These are phyloP conservation scores for Nadsonia commutata DNA, from an alignment of 1,139 yeast species.

Conservation along the genomic window DNA sequence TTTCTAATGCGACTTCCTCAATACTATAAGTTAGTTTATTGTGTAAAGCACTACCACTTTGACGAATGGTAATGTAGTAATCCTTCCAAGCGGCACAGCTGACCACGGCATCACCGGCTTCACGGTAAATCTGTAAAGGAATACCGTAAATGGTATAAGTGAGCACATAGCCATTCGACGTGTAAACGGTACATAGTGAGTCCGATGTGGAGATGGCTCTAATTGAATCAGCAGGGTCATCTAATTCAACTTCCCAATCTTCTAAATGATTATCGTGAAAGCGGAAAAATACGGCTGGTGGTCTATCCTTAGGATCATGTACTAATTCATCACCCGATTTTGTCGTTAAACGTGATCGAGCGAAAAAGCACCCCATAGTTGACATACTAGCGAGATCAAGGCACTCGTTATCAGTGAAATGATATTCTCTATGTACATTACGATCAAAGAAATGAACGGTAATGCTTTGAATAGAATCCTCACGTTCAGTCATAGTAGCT, in stretches of 20 bases:
- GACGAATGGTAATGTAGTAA: slow-evolving; percentile 30
- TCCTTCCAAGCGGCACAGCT: slow-evolving; percentile 38
- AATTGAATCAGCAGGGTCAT: slow-evolving; percentile 30
- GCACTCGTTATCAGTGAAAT: slow-evolving; percentile 60
- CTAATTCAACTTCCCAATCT: slow-evolving; percentile 29
- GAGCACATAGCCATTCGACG: slow-evolving; percentile 43
- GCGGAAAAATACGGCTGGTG: slow-evolving; percentile 17
- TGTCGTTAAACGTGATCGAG: slow-evolving; percentile 14
- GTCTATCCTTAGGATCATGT: slow-evolving; percentile 5
- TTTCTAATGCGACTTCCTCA: slow-evolving; percentile 20
- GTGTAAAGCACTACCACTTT: slow-evolving; percentile 8
- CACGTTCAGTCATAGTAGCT: slow-evolving; percentile 43
- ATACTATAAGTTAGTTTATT: slow-evolving; percentile 22
- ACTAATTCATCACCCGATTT: slow-evolving; percentile 7
- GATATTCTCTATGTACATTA: slow-evolving; percentile 66
- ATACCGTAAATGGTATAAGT: slow-evolving; percentile 42
- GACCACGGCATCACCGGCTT: slow-evolving; percentile 35
- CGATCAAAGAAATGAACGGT: slow-evolving; percentile 82
- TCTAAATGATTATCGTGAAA: slow-evolving; percentile 22
- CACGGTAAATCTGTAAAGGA: slow-evolving; percentile 35
- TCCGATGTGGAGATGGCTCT: slow-evolving; percentile 39
- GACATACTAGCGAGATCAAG: slow-evolving; percentile 70
- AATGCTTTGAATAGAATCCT: slow-evolving; percentile 41
- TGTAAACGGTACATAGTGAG: slow-evolving; percentile 35
- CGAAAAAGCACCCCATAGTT: slow-evolving; percentile 51